Conservation (phyloP, 305 asterid species). For the Fraxinus paxiana region DNA sequence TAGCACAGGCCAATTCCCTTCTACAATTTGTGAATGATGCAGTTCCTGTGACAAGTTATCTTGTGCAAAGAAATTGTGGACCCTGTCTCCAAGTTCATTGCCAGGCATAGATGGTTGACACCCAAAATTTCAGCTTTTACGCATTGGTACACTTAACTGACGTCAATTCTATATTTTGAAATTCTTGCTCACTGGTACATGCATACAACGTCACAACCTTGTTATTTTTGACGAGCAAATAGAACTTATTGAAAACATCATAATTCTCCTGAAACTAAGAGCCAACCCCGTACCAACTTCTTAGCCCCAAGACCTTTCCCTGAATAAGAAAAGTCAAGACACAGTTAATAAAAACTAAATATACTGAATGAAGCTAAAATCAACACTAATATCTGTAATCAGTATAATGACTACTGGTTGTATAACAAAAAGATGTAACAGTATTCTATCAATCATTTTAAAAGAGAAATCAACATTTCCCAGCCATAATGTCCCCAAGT, state of each 20-base stretch:
- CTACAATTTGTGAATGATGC: conserved; percentile 48
- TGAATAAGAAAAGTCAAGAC: conserved; percentile 20
- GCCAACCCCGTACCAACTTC: conserved; percentile 26
- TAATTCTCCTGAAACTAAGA: conserved; percentile 21
- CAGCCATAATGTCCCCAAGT: not conserved
- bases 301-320: conserved; percentile 24
- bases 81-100: conserved; percentile 84
- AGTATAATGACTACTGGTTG: not conserved
- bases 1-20: conserved; percentile 59
- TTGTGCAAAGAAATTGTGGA: conserved; percentile 91
- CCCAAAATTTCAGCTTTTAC: conserved; percentile 22
- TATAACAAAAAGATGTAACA: not conserved
- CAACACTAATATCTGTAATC: not conserved
- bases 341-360: not conserved
- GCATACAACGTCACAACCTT: conserved; percentile 16
- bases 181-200: conserved; percentile 18
- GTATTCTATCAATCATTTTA: not conserved
- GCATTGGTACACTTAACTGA: conserved; percentile 16
- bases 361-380: not conserved
- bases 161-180: not conserved
- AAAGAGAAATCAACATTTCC: not conserved
- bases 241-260: conserved; percentile 19
- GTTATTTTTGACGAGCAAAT: conserved; percentile 9
- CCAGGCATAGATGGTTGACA: conserved; percentile 89
- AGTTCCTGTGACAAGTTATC: conserved; percentile 63